Conservation (phyloP, 495 filamentous ascomycete species). For the Neurospora intermedia region DNA sequence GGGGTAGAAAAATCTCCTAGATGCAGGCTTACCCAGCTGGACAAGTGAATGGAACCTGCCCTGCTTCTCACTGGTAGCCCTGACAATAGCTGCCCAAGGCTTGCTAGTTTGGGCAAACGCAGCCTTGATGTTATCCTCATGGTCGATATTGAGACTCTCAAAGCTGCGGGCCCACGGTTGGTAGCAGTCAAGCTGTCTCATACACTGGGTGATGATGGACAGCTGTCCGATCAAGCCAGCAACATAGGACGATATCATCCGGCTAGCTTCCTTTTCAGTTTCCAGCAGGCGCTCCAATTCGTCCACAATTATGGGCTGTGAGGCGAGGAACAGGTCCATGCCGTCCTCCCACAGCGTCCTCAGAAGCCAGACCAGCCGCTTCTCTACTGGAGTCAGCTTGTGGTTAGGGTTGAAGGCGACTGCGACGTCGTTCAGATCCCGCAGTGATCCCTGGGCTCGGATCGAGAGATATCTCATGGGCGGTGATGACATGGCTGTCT, state of each 20-base stretch:
- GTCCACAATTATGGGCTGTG: constrained; percentile 27
- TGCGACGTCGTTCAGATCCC: background rate
- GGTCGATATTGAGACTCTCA: constrained; percentile 11
- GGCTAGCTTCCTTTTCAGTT: constrained; percentile 20
- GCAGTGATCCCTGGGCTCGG: background rate
- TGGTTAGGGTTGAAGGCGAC: background rate
- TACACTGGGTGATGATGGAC: constrained; percentile 30
- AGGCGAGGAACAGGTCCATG: constrained; percentile 16
- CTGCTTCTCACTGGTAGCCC: constrained; percentile 5
- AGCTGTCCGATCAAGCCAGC: constrained; percentile 30
- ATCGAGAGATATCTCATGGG: constrained; percentile 24
- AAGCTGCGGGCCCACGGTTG: constrained; percentile 39
- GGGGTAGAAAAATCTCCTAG: constrained; percentile 37
- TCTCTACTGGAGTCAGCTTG: constrained; percentile 8
- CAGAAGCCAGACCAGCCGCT: constrained; percentile 27
- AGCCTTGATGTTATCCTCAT: constrained; percentile 9
- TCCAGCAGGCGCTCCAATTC: constrained; percentile 35
- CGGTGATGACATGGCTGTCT: constrained; percentile 20
- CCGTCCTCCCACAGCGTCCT: constrained; percentile 15
- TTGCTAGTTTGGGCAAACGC: constrained; percentile 14
- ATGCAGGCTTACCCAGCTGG: constrained; percentile 19
- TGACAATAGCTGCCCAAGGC: constrained; percentile 3
- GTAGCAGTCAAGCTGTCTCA: constrained; percentile 33
- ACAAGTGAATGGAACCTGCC: constrained; percentile 1
- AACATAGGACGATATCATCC: constrained; percentile 30